Base-by-base conservation (phyloP, 305 asterid species). In the Solanum hybrid region DNA sequence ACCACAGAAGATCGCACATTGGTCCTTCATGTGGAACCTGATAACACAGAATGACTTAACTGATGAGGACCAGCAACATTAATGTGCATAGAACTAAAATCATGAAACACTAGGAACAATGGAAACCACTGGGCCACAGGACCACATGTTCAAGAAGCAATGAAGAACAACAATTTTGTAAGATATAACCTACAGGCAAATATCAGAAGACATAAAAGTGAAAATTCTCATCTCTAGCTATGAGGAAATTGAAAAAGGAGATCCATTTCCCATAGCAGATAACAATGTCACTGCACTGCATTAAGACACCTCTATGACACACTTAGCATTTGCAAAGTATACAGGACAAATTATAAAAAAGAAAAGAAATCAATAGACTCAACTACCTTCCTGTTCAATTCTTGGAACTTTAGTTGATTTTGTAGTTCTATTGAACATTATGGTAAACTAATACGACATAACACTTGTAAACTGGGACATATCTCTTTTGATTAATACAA, bases 11-110 rank as follows among this genome's bases (percentile, higher is more conserved):
- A 90, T 95, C 97, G 88, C 98, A 95, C 98, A 95, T 95, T 69
- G 97, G 97, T 89, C 98, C 98, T 93, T 95, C 97, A 87, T 95
- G 98, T 79, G 97, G 98, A 92, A 94, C 96, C 93, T 95, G 66
- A 66, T 46, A 82, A 46, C 27, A 82, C 87, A 46, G 72, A 46
- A 27, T 10, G 72, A 82, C 72, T 27, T 42, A 46, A 27, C 37
- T 27, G 87, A 34, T 86, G 35, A 87, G 71, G 69, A 46, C 37
- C 87, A 29, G 72, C 72, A 82, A 82, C 14, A 29, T 16, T 16
- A 82, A 82, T 82, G 87, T 82, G 38, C 87, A 82, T 82, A 82
- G 38, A 82, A 29, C 72, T 27, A 82, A 42, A 82, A 42, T 42
- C 72, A 82, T 81, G 87, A 81, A 81, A 42, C 37, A 9, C 24